Base-by-base conservation (phyloP, 306 rosid species). In the Vachellia collinsii region DNA sequence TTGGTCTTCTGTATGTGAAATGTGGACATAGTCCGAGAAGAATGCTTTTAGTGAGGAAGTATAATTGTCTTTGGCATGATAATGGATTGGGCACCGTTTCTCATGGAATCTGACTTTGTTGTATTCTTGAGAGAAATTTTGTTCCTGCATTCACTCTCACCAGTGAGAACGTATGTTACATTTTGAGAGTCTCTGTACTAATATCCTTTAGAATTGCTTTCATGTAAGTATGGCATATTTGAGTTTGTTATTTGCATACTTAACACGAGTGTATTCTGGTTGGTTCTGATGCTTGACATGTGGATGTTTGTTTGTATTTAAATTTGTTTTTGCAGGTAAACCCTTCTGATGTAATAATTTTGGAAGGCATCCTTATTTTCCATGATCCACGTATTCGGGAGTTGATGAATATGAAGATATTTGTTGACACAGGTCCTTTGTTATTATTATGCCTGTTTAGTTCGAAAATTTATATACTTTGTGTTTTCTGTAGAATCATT, bases 401-500 rank as follows among this genome's bases (percentile, higher is more conserved):
- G 79, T 86, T 93, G 93, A 90, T 93, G 98, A 93, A 92, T 80
- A 96, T 96, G 99, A 96, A 96, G 93, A 96, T 96, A 87, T 96
- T 96, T 92, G 99, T 96, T 39, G 99, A 96, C 87, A 96, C 99
- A 96, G 99, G 99, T 96, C 94, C 90, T 75, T 87, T 86, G 75
- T 62, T 80, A 67, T 85, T 43, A 66, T 37, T 72, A 56, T 77
- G 79, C 78, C 72, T 37, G 19, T 81, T n/a, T 65, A 48, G 62
- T 75, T 74, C 44, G 72, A 37, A 69, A 51, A 23, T 59, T n/a
- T 41, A 54, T 56, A 17, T 50, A 14, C 47, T 70, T 63, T 74
- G n/a, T 75, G 53, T 41, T 78, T 71, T 67, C 47, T 48, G 56
- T 42, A 74, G 42, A 39, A 34, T 70, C 44, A 4, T 76, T 76